Percentiles rank a stretch among this genome's conserved stretches.
Evolutionary conservation across 2,329 filamentous ascomycete genomes (phyloP).

Genomic region (Hymenoscyphus repandus): DNA sequence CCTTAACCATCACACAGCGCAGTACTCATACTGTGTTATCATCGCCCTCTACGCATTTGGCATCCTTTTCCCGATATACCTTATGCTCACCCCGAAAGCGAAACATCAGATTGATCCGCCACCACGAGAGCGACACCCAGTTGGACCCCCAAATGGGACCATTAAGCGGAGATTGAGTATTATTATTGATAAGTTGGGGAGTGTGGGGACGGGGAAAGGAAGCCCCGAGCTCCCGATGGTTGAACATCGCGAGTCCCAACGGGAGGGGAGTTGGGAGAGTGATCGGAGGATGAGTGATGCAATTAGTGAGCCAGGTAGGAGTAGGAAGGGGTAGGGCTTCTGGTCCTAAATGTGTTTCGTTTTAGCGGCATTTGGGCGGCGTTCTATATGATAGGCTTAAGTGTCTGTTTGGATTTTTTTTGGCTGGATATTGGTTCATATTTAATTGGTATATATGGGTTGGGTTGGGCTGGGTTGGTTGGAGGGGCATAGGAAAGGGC

Average conservation of each 20-base stretch:
- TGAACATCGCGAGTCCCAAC: conserved; percentile 5
- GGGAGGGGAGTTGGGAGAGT: background rate
- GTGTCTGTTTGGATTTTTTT: background rate
- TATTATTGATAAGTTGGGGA: background rate
- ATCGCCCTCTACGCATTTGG: conserved; percentile 23
- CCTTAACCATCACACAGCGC: conserved; percentile 10
- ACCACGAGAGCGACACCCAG: background rate
- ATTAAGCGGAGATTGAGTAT: background rate
- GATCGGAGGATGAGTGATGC: background rate
- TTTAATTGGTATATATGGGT: background rate
- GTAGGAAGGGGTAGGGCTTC: background rate
- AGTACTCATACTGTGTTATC: conserved; percentile 25
- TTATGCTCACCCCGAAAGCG: conserved; percentile 20
- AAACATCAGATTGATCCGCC: conserved; percentile 24
- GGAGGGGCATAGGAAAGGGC: background rate
- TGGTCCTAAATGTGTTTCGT: background rate
- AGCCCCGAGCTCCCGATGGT: conserved; percentile 5
- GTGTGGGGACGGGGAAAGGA: background rate
- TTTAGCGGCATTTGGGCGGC: background rate
- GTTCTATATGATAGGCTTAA: background rate
- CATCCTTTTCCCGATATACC: conserved; percentile 24
- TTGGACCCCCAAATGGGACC: background rate
- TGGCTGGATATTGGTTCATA: background rate
- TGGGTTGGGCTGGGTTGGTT: background rate
- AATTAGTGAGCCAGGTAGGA: no score